Percentiles rank a stretch among this genome's conserved stretches.
Evolutionary conservation across 208 protist genomes (phyloP).

Genomic region (Trypanosoma platydactyli): DNA sequence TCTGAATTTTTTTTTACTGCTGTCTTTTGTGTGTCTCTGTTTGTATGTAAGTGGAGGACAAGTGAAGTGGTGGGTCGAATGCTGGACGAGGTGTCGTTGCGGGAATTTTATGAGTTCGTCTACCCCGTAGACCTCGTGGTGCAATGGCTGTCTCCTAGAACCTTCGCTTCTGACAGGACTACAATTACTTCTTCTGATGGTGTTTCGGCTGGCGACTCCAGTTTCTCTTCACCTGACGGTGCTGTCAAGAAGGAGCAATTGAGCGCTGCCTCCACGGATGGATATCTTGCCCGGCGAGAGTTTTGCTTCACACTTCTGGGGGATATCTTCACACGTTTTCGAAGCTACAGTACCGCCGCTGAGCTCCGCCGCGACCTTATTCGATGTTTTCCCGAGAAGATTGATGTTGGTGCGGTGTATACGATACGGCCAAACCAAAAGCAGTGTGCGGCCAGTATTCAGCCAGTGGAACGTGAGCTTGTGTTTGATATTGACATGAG

Average conservation of each 20-base stretch:
- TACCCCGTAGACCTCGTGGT: slow-evolving; percentile 82
- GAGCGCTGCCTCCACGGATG: slow-evolving; percentile 29
- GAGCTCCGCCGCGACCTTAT: slow-evolving; percentile 79
- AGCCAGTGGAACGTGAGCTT: slow-evolving; percentile 94
- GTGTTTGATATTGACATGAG: slow-evolving; percentile 99
- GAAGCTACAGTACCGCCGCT: slow-evolving; percentile 69
- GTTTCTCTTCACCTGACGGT: not conserved
- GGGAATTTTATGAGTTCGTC: slow-evolving; percentile 89
- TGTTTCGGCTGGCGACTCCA: not conserved
- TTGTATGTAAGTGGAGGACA: not conserved
- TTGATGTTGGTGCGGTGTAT: slow-evolving; percentile 90
- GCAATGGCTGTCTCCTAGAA: slow-evolving; percentile 75
- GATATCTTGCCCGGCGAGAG: slow-evolving; percentile 80
- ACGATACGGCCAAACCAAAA: slow-evolving; percentile 85
- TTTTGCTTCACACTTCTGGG: slow-evolving; percentile 91
- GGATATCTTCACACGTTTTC: slow-evolving; percentile 87
- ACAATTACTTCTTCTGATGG: not conserved
- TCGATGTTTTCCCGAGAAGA: slow-evolving; percentile 83
- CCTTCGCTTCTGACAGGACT: slow-evolving; percentile 6
- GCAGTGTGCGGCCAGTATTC: slow-evolving; percentile 65
- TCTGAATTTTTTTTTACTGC: not conserved
- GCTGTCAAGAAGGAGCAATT: slow-evolving; percentile 16
- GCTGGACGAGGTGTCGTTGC: slow-evolving; percentile 69
- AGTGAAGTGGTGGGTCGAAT: slow-evolving; percentile 17
- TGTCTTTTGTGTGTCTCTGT: not conserved